Base-by-base conservation (phyloP, 805 yeast species). In the Schwanniomyces pseudopolymorphus region DNA sequence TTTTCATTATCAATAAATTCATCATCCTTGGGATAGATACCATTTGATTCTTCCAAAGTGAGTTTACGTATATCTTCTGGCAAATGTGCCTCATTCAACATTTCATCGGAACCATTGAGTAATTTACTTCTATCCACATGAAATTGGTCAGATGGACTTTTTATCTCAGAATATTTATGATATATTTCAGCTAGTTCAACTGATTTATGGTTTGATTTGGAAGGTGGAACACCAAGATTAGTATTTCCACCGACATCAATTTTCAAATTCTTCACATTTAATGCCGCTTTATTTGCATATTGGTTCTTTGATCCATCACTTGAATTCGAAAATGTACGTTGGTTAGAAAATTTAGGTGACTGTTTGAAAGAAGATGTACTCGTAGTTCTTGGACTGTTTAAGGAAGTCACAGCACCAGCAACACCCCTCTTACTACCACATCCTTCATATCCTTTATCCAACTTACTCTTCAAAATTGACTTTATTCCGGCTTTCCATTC, bases 351-450 rank as follows among this genome's bases (percentile, higher is more conserved):
- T 25, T 33, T 10, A 21, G 59, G 55, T 28, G 56, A 25, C 44
- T 21, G 46, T 24, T 36, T 44, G 17, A 43, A 42, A 28, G 46
- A 25, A 19, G 48, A 35, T 13, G 17, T 21, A 25, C 39, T 35
- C 19, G 46, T 27, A 16, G 21, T 19, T 17, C 39, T 35, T 0
- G 74, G 73, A 48, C 69, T 64, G 44, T 70, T 76, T 38, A 84
- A 79, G 1, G 85, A 77, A 40, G 63, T 70, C 2, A 83, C 58
- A 0, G 87, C 87, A 27, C 87, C 87, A 3, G 72, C 72, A 17
- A 83, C 58, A 11, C 88, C 88, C 45, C 83, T 75, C 13, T 75
- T 62, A 25, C 85, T 80, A n/a, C 92, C 92, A 64, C 89, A 84
- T 5, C 95, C 94, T 19, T 79, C 79, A 60, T 85, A 87, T 6